Evolutionary conservation across 441 rosid species (phyloP).

Genomic region (Arabidopsis lyrata): DNA sequence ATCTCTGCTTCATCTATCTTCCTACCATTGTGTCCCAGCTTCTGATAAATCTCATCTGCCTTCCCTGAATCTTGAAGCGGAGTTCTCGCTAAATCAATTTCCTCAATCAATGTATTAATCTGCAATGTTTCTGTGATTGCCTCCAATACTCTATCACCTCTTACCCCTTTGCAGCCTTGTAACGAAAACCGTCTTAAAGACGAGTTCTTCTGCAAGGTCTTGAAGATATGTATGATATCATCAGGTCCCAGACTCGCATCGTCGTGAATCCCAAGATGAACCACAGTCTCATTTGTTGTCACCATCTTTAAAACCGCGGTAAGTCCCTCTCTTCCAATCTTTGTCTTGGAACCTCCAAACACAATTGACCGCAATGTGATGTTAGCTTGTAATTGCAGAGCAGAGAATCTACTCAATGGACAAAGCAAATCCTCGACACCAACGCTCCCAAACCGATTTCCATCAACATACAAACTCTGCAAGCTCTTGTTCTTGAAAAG

Average conservation of each 20-base stretch:
- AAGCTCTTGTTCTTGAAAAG: slow-evolving; percentile 80
- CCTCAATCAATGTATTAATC: slow-evolving; percentile 90
- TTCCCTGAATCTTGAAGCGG: slow-evolving; percentile 74
- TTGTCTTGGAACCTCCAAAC: slow-evolving; percentile 75
- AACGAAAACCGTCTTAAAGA: slow-evolving; percentile 73
- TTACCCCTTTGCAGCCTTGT: slow-evolving; percentile 89
- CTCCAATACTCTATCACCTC: slow-evolving; percentile 70
- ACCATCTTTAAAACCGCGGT: slow-evolving; percentile 78
- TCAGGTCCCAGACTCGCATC: slow-evolving; percentile 79
- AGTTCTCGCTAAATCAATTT: slow-evolving; percentile 82
- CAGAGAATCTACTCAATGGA: slow-evolving; percentile 88
- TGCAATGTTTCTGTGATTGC: slow-evolving; percentile 79
- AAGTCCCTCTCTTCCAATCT: slow-evolving; percentile 79
- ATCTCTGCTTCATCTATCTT: slow-evolving; percentile 58
- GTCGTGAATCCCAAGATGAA: slow-evolving; percentile 73
- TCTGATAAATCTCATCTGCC: slow-evolving; percentile 75
- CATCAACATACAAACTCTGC: slow-evolving; percentile 77
- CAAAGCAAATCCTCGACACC: slow-evolving; percentile 85
- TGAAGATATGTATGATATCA: slow-evolving; percentile 73
- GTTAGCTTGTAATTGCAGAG: slow-evolving; percentile 90
- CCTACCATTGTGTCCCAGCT: slow-evolving; percentile 76
- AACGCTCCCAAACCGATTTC: slow-evolving; percentile 76
- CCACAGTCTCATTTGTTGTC: slow-evolving; percentile 77
- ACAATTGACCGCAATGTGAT: slow-evolving; percentile 67
- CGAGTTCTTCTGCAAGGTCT: slow-evolving; percentile 76